Percentiles rank a stretch among this genome's conserved stretches.
These are phyloP conservation scores for Trametes elegans DNA, from an alignment of 768 basidiomycete genomes.

Conservation along the genomic window DNA sequence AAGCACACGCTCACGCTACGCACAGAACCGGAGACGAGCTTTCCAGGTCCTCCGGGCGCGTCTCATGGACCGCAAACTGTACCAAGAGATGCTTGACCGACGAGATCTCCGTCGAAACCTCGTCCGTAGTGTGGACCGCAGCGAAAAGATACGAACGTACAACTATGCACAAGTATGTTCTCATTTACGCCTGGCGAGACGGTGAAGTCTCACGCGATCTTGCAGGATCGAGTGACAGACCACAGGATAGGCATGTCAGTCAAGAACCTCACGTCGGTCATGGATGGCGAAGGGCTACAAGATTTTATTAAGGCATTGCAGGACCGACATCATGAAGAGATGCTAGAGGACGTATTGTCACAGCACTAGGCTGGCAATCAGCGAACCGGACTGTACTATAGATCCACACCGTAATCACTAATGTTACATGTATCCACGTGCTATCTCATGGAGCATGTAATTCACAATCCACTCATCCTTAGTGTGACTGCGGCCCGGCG, in stretches of 20 bases:
- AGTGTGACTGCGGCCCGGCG: no score
- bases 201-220: background rate
- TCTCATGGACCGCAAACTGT: constrained; percentile 77
- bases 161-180: constrained; percentile 78
- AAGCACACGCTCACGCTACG: background rate
- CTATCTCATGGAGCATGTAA: no score
- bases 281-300: constrained; percentile 64
- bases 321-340: constrained; percentile 31
- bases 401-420: no score
- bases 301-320: constrained; percentile 57
- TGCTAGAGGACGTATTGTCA: constrained; percentile 25
- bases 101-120: constrained; percentile 70
- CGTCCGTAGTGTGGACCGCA: constrained; percentile 79
- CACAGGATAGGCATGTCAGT: constrained; percentile 82
- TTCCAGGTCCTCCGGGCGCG: constrained; percentile 88
- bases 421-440: no score
- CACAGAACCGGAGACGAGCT: constrained; percentile 87
- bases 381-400: background rate
- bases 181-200: no score
- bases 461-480: no score
- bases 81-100: constrained; percentile 64
- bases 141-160: constrained; percentile 95
- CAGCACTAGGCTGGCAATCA: background rate
- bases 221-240: constrained; percentile 88
- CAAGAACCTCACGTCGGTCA: constrained; percentile 59